Evolutionary conservation across 2,329 filamentous ascomycete genomes (phyloP), one percentile per base, ranked within the genome.

Genomic region (Pseudopyrenochaeta lycopersici): DNA sequence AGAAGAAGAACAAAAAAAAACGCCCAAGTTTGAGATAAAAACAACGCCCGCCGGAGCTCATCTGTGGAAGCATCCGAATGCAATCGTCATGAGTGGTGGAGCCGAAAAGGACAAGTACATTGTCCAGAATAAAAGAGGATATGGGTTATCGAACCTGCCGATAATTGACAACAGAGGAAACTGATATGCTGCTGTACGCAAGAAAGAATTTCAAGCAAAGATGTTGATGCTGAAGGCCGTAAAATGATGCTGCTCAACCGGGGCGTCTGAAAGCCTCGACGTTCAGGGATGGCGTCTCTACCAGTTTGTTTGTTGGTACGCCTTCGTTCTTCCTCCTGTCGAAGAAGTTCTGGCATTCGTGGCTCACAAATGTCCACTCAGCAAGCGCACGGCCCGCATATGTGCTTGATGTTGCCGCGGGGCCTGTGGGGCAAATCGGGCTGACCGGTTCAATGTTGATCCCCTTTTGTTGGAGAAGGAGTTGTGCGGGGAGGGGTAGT

Each of bases 321-420:
- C 90, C 90, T 70, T 95, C 91, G 41, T 87, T 86, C 46, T 87
- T 87, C 49, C 91, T 84, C 40, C 90, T 82, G 53, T 94, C 90
- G 29, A 92, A 86, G 74, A 94, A 95, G 67, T 87, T 90, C 76
- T 93, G 91, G 78, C 88, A 91, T 72, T 95, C 91, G 50, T 85
- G 84, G 14, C 92, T 86, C 17, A 94, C 84, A 15, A 90, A 78
- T 17, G 83, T 81, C 91, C 91, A 95, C 73, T 95, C 91, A 0
- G 90, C 90, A 39, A 95, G 80, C 0, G 91, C 88, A 17, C 90
- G 83, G 1, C 91, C 91, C 2, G 85, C 80, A 71, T 94, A 88
- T 53, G 82, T 82, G 56, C 83, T 84, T 4, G 73, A 74, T 2
- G 66, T 74, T 15, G 57, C 64, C 12, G 76, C 74, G 20, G 68